These are phyloP conservation scores for Metschnikowia orientalis DNA, from an alignment of 805 yeast species.

Conservation along the genomic window DNA sequence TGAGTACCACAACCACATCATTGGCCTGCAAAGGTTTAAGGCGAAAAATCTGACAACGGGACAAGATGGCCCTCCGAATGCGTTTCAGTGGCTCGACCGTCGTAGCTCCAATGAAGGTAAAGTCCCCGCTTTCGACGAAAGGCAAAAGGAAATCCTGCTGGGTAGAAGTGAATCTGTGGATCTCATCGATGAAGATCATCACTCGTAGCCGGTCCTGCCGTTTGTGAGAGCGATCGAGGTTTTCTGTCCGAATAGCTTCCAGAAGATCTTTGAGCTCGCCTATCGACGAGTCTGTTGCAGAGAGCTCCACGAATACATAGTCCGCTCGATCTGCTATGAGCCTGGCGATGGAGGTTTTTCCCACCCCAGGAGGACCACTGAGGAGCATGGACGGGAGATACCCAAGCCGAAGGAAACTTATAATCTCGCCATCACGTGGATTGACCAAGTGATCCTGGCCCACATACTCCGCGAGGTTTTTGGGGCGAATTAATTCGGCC, in stretches of 20 bases:
- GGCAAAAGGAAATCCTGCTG: slow-evolving; percentile 90
- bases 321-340: slow-evolving; percentile 54
- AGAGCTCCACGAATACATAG: slow-evolving; percentile 67
- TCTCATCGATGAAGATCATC: slow-evolving; percentile 84
- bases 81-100: slow-evolving; percentile 71
- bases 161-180: slow-evolving; percentile 77
- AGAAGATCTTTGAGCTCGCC: slow-evolving; percentile 60
- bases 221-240: slow-evolving; percentile 34
- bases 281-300: slow-evolving; percentile 75
- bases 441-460: slow-evolving; percentile 79
- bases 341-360: slow-evolving; percentile 82
- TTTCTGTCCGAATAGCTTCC: slow-evolving; percentile 45
- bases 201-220: slow-evolving; percentile 15
- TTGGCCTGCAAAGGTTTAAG: slow-evolving; percentile 47
- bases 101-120: slow-evolving; percentile 90
- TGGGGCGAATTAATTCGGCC: slow-evolving; percentile 83
- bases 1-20: slow-evolving; percentile 52
- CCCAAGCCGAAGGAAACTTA: slow-evolving; percentile 60
- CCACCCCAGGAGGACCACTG: slow-evolving; percentile 96
- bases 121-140: slow-evolving; percentile 76
- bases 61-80: slow-evolving; percentile 73
- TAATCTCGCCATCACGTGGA: slow-evolving; percentile 56
- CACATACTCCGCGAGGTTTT: slow-evolving; percentile 58
- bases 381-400: slow-evolving; percentile 79
- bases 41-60: slow-evolving; percentile 79